Evolutionary conservation across 73 alveolate genomes (phyloP).

Genomic region (Paramecium primaurelia): DNA sequence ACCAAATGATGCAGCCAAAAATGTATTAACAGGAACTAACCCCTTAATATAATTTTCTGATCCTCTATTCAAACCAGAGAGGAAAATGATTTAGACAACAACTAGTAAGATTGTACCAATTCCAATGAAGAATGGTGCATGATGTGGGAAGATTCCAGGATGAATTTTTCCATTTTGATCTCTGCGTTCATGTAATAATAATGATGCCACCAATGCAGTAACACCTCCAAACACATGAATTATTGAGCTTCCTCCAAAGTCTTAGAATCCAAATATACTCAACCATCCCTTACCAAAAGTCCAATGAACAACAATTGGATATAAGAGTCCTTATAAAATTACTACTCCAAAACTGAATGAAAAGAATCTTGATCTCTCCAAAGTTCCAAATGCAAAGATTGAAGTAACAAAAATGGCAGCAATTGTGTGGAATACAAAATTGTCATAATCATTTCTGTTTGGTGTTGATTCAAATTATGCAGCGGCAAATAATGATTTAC

Average conservation of each 20-base stretch:
- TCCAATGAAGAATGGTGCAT: slow-evolving; percentile 16
- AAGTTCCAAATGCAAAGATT: slow-evolving; percentile 65
- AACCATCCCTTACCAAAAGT: slow-evolving; percentile 72
- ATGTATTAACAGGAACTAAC: not conserved
- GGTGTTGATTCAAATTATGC: slow-evolving; percentile 13
- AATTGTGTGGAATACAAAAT: slow-evolving; percentile 49
- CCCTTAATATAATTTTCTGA: not conserved
- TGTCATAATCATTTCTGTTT: slow-evolving; percentile 11
- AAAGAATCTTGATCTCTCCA: slow-evolving; percentile 63
- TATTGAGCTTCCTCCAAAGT: slow-evolving; percentile 69
- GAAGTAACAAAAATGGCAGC: slow-evolving; percentile 62
- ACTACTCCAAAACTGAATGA: slow-evolving; percentile 62
- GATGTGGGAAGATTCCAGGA: slow-evolving; percentile 17
- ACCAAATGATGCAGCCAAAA: slow-evolving; percentile 34
- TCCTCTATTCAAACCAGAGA: not conserved
- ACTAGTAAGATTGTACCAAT: not conserved
- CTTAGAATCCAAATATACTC: slow-evolving; percentile 44
- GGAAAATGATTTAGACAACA: not conserved
- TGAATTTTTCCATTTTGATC: slow-evolving; percentile 20
- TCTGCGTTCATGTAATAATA: slow-evolving; percentile 14
- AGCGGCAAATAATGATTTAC: slow-evolving; percentile 53
- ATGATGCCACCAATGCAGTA: slow-evolving; percentile 65
- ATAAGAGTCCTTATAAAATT: slow-evolving; percentile 59
- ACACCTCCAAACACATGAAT: slow-evolving; percentile 71
- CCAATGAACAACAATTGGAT: slow-evolving; percentile 68